Evolutionary conservation across 2,329 filamentous ascomycete genomes (phyloP).

Genomic region (Colletotrichum euphorbiae): DNA sequence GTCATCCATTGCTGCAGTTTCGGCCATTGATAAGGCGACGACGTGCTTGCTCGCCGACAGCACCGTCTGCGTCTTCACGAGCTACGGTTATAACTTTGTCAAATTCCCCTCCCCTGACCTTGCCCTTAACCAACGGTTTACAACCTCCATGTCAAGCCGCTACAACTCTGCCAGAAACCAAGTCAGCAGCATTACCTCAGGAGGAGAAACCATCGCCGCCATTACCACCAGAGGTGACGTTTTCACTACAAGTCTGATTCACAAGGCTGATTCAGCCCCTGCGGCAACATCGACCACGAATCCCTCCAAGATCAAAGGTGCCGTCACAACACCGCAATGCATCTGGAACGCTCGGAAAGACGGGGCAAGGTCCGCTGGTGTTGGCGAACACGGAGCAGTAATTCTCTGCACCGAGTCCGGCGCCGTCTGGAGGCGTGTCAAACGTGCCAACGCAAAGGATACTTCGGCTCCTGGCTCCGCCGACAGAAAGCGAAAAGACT

Average conservation of each 20-base stretch:
- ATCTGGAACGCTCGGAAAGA: conserved; percentile 93
- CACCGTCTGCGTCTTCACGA: conserved; percentile 93
- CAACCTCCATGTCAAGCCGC: conserved; percentile 72
- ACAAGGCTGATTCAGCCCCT: conserved; percentile 71
- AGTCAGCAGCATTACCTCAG: conserved; percentile 82
- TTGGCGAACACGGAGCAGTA: conserved; percentile 93
- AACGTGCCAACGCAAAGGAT: conserved; percentile 83
- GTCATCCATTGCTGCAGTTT: conserved; percentile 79
- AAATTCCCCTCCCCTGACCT: conserved; percentile 81
- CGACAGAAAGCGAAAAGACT: conserved; percentile 81
- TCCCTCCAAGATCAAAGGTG: conserved; percentile 87
- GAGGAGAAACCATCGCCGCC: conserved; percentile 92
- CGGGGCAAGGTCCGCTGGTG: conserved; percentile 85
- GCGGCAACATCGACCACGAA: conserved; percentile 85
- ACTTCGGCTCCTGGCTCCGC: conserved; percentile 58
- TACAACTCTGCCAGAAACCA: conserved; percentile 74
- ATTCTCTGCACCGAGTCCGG: conserved; percentile 94
- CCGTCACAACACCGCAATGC: conserved; percentile 80
- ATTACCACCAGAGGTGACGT: conserved; percentile 87
- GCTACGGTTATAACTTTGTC: conserved; percentile 94
- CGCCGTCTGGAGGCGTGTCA: conserved; percentile 91
- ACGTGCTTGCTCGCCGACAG: conserved; percentile 86
- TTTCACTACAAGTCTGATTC: conserved; percentile 83
- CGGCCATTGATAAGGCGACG: conserved; percentile 91
- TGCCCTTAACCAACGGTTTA: conserved; percentile 76